Evolutionary conservation across 805 yeast species (phyloP), one percentile per base, ranked within the genome.

Genomic region (Candida verbasci): DNA sequence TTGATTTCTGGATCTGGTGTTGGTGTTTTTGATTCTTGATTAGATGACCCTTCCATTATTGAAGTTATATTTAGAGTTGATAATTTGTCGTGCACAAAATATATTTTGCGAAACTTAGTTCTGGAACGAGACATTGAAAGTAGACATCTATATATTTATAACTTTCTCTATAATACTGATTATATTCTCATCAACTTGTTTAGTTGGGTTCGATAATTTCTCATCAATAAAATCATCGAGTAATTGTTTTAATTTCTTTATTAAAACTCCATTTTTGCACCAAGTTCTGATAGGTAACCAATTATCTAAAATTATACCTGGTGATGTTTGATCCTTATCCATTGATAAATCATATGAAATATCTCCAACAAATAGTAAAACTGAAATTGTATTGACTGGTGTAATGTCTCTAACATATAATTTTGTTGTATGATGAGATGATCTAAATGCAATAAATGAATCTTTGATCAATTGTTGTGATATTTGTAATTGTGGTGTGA

Each of bases 251-350:
- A 91, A 60, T 40, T 82, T 77, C 40, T 85, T 83, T 21, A 89
- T 72, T 31, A 91, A 62, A 2, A 91, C 95, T 1, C 89, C 97
- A 49, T 89, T 86, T 46, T 93, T 85, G 45, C 95, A 83, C 97
- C 97, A 91, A 1, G 96, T 86, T 43, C 86, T 70, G 9, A 91
- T 71, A 0, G 96, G 94, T 23, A 86, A 60, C 97, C 97, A 89
- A n/a, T 72, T 72, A 47, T 86, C 96, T 38, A 91, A 62, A 7
- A 87, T 78, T 24, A 93, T 75, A 16, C 97, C 97, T 0, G 96
- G 94, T 0, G 88, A 74, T 4, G 79, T 70, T 27, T 64, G 70
- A 1, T 74, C 72, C 5, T 56, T 51, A 1, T 73, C 63, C 6
- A 60, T 51, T 9, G 65, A 53, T 33, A 79, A 46, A 47, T 83